phyloP scores from a whole-genome alignment of 2,329 filamentous ascomycete genomes.

The Allantophomopsis cytisporea region DNA sequence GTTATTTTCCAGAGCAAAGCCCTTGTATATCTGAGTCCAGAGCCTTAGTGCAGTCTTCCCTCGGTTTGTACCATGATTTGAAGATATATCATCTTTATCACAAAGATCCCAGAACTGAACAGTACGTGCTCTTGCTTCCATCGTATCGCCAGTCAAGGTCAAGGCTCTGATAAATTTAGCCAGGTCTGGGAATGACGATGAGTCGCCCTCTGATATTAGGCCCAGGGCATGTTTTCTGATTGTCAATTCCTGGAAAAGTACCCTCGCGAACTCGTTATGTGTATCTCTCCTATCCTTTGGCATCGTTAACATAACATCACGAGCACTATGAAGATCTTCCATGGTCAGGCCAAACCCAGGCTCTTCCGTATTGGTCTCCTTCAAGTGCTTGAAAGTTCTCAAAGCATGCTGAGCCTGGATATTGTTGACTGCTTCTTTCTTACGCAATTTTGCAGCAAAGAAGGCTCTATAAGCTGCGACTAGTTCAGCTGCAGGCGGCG shows the following conservation, averaged over 20 bases:
- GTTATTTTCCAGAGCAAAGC: conserved; percentile 46
- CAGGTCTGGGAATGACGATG: neutral
- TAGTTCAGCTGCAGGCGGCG: conserved; percentile 50
- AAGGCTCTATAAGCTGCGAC: conserved; percentile 50
- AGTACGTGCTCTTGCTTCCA: conserved; percentile 11
- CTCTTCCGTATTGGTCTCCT: conserved; percentile 16
- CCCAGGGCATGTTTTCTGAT: neutral
- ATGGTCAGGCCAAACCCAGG: conserved; percentile 5
- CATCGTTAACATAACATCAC: conserved; percentile 6
- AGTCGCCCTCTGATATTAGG: neutral
- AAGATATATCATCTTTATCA: neutral
- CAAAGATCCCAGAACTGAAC: neutral
- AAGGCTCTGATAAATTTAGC: conserved; percentile 6
- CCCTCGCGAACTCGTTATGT: conserved; percentile 9
- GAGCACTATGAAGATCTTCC: conserved; percentile 7
- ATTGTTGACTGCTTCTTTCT: conserved; percentile 40
- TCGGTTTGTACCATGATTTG: neutral
- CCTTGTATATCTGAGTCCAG: conserved; percentile 40
- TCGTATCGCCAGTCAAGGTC: conserved; percentile 10
- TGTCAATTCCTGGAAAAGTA: conserved; percentile 9
- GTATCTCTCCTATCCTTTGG: conserved; percentile 9
- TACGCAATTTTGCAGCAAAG: conserved; percentile 39
- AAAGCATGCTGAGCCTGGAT: conserved; percentile 50
- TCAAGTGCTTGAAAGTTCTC: conserved; percentile 47
- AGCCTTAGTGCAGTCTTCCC: conserved; percentile 15